Percentiles rank a stretch among this genome's conserved stretches.
Conservation (phyloP, 2,329 filamentous ascomycete genomes). For the Hymenoscyphus salicellus region DNA sequence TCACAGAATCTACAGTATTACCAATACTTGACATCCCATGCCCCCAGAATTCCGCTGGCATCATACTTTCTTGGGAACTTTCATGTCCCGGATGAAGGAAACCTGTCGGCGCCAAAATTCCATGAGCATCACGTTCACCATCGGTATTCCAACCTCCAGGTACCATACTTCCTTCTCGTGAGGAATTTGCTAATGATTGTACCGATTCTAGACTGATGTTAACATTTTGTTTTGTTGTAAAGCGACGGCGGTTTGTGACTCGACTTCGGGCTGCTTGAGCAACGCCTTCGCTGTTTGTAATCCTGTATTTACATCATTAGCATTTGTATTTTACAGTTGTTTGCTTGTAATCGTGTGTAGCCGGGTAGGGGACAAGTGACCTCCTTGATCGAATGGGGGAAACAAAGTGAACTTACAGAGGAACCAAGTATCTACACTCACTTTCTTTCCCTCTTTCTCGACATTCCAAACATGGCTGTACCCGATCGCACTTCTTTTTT, state of each 20-base stretch:
- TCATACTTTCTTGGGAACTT: background rate
- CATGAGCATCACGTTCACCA: background rate
- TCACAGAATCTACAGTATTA: background rate
- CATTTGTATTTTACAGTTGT: background rate
- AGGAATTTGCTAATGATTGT: background rate
- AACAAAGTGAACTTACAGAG: slow-evolving; percentile 16
- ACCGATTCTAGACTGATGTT: slow-evolving; percentile 7
- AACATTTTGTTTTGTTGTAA: slow-evolving; percentile 9
- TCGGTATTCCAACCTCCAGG: background rate
- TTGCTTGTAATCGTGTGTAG: too few relatives aligned
- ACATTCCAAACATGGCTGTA: slow-evolving; percentile 25
- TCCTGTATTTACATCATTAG: background rate
- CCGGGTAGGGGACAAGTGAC: background rate
- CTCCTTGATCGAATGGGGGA: background rate
- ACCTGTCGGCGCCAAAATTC: background rate
- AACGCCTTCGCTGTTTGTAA: slow-evolving; percentile 12
- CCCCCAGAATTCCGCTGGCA: background rate
- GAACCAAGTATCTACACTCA: slow-evolving; percentile 22
- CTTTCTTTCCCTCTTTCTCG: slow-evolving; percentile 17
- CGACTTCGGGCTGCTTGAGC: slow-evolving; percentile 5
- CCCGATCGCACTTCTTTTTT: slow-evolving; percentile 29
- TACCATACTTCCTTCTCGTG: background rate
- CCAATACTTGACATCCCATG: background rate
- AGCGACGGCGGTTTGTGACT: slow-evolving; percentile 2
- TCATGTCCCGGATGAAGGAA: background rate